Base-by-base conservation (phyloP, 108 stramenopile species). In the Nitzschia sp. region DNA sequence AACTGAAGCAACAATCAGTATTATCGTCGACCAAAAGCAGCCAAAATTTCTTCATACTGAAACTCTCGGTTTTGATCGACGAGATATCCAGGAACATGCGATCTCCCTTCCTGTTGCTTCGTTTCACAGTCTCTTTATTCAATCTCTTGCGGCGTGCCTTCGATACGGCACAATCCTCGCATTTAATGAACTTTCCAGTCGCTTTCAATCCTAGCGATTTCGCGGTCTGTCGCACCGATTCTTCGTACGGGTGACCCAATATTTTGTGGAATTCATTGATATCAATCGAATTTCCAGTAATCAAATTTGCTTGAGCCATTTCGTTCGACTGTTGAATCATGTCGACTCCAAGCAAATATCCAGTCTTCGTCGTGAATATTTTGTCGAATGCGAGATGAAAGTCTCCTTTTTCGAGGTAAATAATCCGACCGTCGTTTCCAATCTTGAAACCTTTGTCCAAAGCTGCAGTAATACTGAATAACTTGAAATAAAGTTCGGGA, bases 41-140 rank as follows among this genome's bases (percentile, higher is more conserved):
- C 38, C 38, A 41, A 13, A 11, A 41, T 13, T 41, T 41, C 11
- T 6, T 11, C 38, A 6, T 13, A 11, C 38, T 13, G 13, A 41
- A 13, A 13, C 38, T 41, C 38, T 41, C 38, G 6, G 38, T 41
- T 41, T 41, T 41, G 11, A 41, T 13, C 6, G 38, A 41, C 5
- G n/a, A 21, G 41, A 62, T 62, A 21, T 62, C 61, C 44, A 62
- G 45, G 61, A 23, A 45, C 5, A 62, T 11, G 19, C 35, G 5
- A 9, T 62, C 61, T 23, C 50, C 50, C 6, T 41, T 13, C 3
- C 6, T 32, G 27, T 58, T 58, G 6, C 16, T 22, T 22, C 9
- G 6, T 17, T 32, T 29, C 16, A 8, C 22, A 15, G 28, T 8
- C 56, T 58, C 28, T n/a, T 58, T 58, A 13, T 23, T 6, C n/a